Evolutionary conservation across 176 grass and related monocot genomes (phyloP).

Genomic region (Oryza glumipatula): DNA sequence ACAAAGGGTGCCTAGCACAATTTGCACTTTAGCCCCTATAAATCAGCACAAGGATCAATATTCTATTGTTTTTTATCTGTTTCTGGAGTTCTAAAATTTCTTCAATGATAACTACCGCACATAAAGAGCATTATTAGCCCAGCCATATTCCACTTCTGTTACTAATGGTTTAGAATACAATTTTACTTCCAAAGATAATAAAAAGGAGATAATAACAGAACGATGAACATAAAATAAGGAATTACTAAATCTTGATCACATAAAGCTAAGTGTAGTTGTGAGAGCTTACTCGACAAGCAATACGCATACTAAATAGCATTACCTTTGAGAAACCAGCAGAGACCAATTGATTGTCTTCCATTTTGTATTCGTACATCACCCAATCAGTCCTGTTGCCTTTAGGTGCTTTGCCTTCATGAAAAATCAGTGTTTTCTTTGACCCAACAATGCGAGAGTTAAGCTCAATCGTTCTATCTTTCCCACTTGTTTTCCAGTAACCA

Average conservation of each 20-base stretch:
- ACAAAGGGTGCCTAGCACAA: too few relatives aligned
- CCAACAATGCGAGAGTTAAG: conserved; percentile 71
- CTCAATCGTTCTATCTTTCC: conserved; percentile 71
- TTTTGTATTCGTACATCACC: conserved; percentile 97
- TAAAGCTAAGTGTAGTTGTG: neutral
- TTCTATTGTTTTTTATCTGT: too few relatives aligned
- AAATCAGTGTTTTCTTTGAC: conserved; percentile 85
- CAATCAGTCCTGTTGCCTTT: conserved; percentile 82
- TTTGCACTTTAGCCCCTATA: too few relatives aligned
- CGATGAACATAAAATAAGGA: neutral
- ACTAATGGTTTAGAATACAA: neutral
- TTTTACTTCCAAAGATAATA: neutral
- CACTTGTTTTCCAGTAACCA: conserved; percentile 98
- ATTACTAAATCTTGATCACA: neutral
- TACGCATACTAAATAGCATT: neutral
- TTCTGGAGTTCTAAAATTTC: too few relatives aligned
- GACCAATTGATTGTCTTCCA: conserved; percentile 53
- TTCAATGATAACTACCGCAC: neutral
- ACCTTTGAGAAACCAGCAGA: conserved; percentile 79
- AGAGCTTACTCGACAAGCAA: neutral
- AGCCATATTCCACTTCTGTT: neutral
- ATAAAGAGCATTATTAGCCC: neutral
- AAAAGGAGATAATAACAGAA: neutral
- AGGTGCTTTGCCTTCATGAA: conserved; percentile 84
- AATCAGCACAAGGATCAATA: neutral